Evolutionary conservation across 139 green algal species (phyloP), one percentile per base, ranked within the genome.

Genomic region (Pedinophyceae sp.): DNA sequence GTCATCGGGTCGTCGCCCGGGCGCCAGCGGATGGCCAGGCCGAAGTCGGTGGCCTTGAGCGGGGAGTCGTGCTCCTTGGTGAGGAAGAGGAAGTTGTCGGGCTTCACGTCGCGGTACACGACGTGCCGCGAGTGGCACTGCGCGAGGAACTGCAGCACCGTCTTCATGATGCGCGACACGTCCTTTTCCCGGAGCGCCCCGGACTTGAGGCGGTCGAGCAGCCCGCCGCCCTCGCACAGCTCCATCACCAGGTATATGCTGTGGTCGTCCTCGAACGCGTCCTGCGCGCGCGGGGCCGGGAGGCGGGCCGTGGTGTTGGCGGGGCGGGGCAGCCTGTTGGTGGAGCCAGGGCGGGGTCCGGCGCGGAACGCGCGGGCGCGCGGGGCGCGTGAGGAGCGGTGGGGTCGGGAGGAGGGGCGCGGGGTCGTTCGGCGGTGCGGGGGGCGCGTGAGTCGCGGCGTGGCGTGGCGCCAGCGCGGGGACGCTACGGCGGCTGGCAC

Each of bases 41-140:
- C 55, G 34, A 61, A 61, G 40, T 61, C 55, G 2, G 55, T 61
- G 13, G 46, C 46, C 41, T 61, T 61, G 2, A 61, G 28, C 25
- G 34, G 55, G 23, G 41, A 27, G 4, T 34, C 43, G 15, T 15
- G 27, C 16, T 47, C 25, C 24, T 27, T 45, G n/a, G 27, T 47
- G 40, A 23, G 19, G 46, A 61, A 61, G 24, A 61, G 46, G 25
- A 61, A 61, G 55, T 59, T 59, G 15, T 59, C 53, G 4, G 53
- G 53, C 53, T 59, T 59, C 4, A 59, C 53, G 53, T 59, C 53
- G 4, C 40, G 40, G 30, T 59, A 59, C 16, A 59, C 27, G 4
- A 59, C 27, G 13, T 34, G 34, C 34, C 27, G 50, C 34, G 26
- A 39, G 53, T 59, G 53, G 34, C 53, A 59, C 34, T 59, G 53